These are phyloP conservation scores for Globisporangium paroecandrum DNA, from an alignment of 352 stramenopile genomes.

Conservation along the genomic window DNA sequence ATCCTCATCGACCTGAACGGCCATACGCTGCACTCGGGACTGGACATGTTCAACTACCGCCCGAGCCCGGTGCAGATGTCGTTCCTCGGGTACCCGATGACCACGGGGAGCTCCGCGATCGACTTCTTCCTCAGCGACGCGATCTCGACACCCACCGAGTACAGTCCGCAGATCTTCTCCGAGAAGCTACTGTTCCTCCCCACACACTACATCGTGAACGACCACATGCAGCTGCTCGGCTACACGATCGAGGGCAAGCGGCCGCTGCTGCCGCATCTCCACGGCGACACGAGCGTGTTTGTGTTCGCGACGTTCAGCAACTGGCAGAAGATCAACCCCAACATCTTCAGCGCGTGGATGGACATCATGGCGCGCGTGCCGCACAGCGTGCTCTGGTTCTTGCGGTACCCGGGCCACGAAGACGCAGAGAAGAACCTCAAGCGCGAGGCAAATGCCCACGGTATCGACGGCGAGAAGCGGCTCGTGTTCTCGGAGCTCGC, in stretches of 20 bases:
- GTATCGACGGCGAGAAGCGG: conserved; percentile 44
- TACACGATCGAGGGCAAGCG: conserved; percentile 36
- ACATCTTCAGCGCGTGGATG: conserved; percentile 77
- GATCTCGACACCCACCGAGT: conserved; percentile 48
- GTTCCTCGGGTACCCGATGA: conserved; percentile 80
- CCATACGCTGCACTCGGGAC: conserved; percentile 74
- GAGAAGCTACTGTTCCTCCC: conserved; percentile 76
- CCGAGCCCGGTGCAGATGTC: conserved; percentile 65
- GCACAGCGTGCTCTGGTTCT: conserved; percentile 69
- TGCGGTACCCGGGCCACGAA: conserved; percentile 54
- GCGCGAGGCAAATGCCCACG: conserved; percentile 45
- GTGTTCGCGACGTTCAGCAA: conserved; percentile 86
- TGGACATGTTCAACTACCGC: conserved; percentile 58
- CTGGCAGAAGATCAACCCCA: conserved; percentile 85
- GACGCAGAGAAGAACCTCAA: conserved; percentile 45
- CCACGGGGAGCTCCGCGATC: conserved; percentile 52
- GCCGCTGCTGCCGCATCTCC: conserved; percentile 19
- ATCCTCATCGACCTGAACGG: conserved; percentile 83
- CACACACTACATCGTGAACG: conserved; percentile 80
- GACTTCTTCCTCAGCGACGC: conserved; percentile 70
- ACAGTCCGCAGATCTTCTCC: conserved; percentile 36
- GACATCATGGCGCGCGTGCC: conserved; percentile 68
- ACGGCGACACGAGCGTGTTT: conserved; percentile 25
- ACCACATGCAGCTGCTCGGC: conserved; percentile 76
- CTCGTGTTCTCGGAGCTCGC: conserved; percentile 54